Evolutionary conservation across 1,284 basidiomycete species (phyloP).

Genomic region (Rhodotorula sp.): DNA sequence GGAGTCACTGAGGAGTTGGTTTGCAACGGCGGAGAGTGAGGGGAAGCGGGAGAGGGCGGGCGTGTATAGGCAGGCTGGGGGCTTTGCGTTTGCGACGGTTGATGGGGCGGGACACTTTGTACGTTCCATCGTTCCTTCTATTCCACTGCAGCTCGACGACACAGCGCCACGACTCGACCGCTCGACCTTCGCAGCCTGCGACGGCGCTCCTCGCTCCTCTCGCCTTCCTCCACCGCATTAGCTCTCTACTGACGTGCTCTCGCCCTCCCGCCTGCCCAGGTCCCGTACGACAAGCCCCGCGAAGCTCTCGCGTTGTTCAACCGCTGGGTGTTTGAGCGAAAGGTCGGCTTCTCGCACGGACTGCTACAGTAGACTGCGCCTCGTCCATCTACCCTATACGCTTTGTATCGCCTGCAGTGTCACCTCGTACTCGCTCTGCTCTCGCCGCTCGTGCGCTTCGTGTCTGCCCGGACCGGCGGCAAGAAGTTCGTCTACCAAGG

Average conservation of each 20-base stretch:
- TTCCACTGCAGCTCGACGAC: neutral
- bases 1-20: slow-evolving; percentile 35
- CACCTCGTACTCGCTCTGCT: neutral
- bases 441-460: no score
- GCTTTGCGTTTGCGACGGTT: slow-evolving; percentile 43
- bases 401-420: neutral
- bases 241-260: neutral
- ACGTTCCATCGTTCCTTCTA: neutral
- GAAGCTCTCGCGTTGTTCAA: slow-evolving; percentile 41
- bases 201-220: neutral
- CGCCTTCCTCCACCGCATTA: neutral
- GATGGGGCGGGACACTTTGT: slow-evolving; percentile 35
- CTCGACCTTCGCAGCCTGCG: no score
- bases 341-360: slow-evolving; percentile 7
- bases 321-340: slow-evolving; percentile 25
- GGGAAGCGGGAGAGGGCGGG: slow-evolving; percentile 28
- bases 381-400: neutral
- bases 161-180: neutral
- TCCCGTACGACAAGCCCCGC: slow-evolving; percentile 42
- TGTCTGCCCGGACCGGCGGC: no score
- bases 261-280: slow-evolving; percentile 8
- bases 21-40: neutral
- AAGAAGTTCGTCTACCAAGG: neutral
- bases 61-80: slow-evolving; percentile 33
- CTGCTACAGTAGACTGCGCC: no score